A percentile compares a stretch with the other conserved stretches of the same genome.
Evolutionary conservation across 2,329 filamentous ascomycete species (phyloP).

Genomic region (Penicillium freii): DNA sequence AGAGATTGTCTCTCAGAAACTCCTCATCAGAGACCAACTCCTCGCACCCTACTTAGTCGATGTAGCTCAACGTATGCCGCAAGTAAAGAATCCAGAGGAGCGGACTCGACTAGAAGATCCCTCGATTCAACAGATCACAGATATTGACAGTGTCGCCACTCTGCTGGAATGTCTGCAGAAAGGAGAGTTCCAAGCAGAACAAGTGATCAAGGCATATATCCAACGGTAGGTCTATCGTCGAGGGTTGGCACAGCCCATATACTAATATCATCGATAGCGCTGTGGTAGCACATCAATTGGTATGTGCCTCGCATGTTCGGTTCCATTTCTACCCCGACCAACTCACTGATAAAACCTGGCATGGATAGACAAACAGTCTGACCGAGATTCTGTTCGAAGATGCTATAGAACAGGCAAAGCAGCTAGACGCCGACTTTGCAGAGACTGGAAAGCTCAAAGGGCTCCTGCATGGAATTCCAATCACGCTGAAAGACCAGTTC

Average conservation of each 20-base stretch:
- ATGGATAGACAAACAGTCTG: slow-evolving; percentile 37
- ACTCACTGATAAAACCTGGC: not conserved
- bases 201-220: slow-evolving; percentile 34
- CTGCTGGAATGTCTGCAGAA: slow-evolving; percentile 23
- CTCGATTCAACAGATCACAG: slow-evolving; percentile 29
- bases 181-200: slow-evolving; percentile 30
- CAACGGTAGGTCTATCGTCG: slow-evolving; percentile 26
- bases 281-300: slow-evolving; percentile 32
- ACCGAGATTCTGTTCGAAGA: slow-evolving; percentile 39
- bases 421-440: slow-evolving; percentile 29
- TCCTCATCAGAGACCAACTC: slow-evolving; percentile 24
- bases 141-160: slow-evolving; percentile 29
- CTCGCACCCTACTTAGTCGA: slow-evolving; percentile 32
- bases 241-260: not conserved
- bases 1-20: slow-evolving; percentile 32
- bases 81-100: slow-evolving; percentile 22
- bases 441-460: slow-evolving; percentile 46
- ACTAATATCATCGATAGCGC: slow-evolving; percentile 19
- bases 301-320: slow-evolving; percentile 1
- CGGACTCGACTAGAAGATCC: slow-evolving; percentile 28
- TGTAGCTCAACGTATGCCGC: slow-evolving; percentile 25
- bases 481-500: slow-evolving; percentile 62
- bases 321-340: not conserved
- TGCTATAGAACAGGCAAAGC: slow-evolving; percentile 32
- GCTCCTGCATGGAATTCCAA: slow-evolving; percentile 54